Base-by-base conservation (phyloP, 2,329 filamentous ascomycete species). In the Cadophora luteo-olivacea region DNA sequence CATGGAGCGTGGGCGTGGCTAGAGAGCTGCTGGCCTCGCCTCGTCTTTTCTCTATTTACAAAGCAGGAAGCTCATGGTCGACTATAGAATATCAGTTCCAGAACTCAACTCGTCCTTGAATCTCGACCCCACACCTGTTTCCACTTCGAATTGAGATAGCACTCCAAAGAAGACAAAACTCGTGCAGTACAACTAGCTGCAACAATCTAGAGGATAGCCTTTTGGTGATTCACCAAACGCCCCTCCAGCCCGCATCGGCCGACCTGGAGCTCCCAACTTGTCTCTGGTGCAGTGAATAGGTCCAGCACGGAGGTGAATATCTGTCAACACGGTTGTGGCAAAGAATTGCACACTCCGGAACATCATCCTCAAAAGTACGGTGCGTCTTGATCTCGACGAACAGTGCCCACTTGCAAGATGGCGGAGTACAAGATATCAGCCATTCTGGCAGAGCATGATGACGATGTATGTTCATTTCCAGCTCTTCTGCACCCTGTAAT, bases 361-460 rank as follows among this genome's bases (percentile, higher is more conserved):
- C 33, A 41, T 16, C 41, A 45, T 16, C 41, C 12, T 16, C 9
- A n/a, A n/a, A 49, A 32, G 22, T 19, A 51, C 16, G 7, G 22
- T 11, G 6, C 61, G 12, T 2, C 33, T 12, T 3, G 14, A 22
- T 3, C 48, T 36, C 36, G 25, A 24, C 33, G 29, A 32, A 29
- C 8, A 45, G 41, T 11, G 16, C 5, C 19, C 6, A n/a, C 41
- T n/a, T 22, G 11, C 19, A 71, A 73, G 75, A 94, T 95, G 91
- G 84, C 86, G 80, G 91, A 94, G 79, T 98, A 93, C 86, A 97
- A 95, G 86, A 89, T 99, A 77, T 97, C 96, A 70, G 94, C 95
- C 74, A 92, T 93, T 78, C 87, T 99, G 73, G 84, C 89, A 74
- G 95, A 93, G 77, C 96, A 99, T 80, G 92, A 96, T 80, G 91